These are phyloP conservation scores for Styphnolobium japonicum DNA, from an alignment of 306 rosid genomes.

Conservation along the genomic window DNA sequence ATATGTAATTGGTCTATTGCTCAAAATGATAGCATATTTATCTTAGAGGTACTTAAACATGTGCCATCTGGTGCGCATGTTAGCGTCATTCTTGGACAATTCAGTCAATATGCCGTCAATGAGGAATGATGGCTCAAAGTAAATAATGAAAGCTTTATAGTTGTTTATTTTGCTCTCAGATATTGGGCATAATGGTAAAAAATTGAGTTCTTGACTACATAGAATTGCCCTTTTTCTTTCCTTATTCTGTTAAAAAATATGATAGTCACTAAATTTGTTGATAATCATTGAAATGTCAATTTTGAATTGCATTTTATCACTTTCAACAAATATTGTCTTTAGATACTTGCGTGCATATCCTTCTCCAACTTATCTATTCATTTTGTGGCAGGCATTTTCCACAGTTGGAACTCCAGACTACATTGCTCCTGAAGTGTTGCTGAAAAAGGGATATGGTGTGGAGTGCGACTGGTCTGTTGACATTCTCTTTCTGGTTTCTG, in stretches of 20 bases:
- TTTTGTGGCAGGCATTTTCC: slow-evolving; percentile 74
- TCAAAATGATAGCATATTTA: not conserved
- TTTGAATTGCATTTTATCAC: slow-evolving; percentile 3
- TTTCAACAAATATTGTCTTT: not conserved
- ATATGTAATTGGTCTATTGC: not conserved
- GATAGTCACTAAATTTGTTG: not conserved
- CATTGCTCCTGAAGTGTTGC: slow-evolving; percentile 86
- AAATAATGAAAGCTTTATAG: not conserved
- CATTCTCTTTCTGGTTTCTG: slow-evolving; percentile 9
- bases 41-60: not conserved
- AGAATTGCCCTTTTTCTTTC: not conserved
- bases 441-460: slow-evolving; percentile 83
- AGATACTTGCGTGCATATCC: slow-evolving; percentile 11
- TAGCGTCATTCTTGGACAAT: not conserved
- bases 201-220: not conserved
- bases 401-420: slow-evolving; percentile 95
- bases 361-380: slow-evolving; percentile 22
- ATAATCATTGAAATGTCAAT: not conserved
- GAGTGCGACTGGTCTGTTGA: slow-evolving; percentile 86
- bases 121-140: not conserved
- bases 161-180: slow-evolving; percentile 10
- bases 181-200: slow-evolving; percentile 1
- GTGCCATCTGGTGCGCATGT: not conserved
- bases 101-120: not conserved
- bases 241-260: not conserved